A percentile compares a stretch with the other conserved stretches of the same genome.
Conservation (phyloP, 2,329 filamentous ascomycete genomes). For the Thyridium curvatum region DNA sequence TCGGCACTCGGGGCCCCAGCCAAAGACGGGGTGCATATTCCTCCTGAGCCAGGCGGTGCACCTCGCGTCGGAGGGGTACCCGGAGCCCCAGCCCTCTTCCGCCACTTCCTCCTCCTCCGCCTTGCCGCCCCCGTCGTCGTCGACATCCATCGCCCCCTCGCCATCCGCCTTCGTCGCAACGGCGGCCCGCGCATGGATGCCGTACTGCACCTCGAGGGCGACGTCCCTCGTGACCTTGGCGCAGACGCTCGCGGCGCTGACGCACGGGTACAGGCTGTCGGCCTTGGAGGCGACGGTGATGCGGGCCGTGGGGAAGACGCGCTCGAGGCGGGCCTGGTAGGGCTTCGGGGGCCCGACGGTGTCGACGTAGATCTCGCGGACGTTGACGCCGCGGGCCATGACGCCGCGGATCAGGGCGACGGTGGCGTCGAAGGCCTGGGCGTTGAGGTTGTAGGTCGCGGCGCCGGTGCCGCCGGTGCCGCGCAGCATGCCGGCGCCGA, state of each 20-base stretch:
- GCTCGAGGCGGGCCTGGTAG: conserved; percentile 80
- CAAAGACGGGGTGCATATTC: conserved; percentile 90
- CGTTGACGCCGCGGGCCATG: conserved; percentile 69
- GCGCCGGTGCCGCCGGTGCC: conserved; percentile 40
- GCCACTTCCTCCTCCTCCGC: conserved; percentile 21
- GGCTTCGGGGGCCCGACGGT: conserved; percentile 78
- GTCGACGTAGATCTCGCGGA: conserved; percentile 89
- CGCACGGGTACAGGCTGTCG: conserved; percentile 85
- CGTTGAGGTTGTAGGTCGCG: conserved; percentile 80
- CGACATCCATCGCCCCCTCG: conserved; percentile 20
- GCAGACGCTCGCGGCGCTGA: conserved; percentile 88
- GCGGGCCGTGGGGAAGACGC: conserved; percentile 70
- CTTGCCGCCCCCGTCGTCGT: conserved; percentile 18
- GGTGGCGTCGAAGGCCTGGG: conserved; percentile 91
- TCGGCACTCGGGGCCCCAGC: conserved; percentile 87
- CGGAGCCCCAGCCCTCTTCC: conserved; percentile 71
- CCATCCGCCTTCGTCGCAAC: conserved; percentile 16
- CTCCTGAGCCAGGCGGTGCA: conserved; percentile 75
- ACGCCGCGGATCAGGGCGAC: conserved; percentile 75
- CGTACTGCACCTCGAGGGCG: conserved; percentile 73
- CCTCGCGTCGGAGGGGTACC: conserved; percentile 82
- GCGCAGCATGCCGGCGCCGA: conserved; percentile 70
- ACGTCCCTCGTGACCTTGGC: conserved; percentile 95
- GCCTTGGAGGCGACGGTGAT: conserved; percentile 86
- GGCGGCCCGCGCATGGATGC: conserved; percentile 30